phyloP scores from a whole-genome alignment of 2,329 filamentous ascomycete genomes.

The Parasarocladium wereldwijsianum region DNA sequence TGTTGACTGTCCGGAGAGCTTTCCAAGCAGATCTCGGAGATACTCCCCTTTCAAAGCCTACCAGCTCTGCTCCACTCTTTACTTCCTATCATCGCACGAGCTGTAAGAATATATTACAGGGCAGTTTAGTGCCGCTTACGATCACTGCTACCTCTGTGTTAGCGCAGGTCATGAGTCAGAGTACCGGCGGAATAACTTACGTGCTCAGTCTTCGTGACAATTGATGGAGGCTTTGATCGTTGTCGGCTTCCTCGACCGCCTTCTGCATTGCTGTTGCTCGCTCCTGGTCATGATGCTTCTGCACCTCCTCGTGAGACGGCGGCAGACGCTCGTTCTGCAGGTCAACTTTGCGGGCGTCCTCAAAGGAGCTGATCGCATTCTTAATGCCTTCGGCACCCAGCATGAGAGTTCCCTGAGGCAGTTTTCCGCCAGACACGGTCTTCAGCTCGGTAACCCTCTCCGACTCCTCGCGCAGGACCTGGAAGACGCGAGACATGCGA shows the following conservation, averaged over 20 bases:
- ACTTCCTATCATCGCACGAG: neutral
- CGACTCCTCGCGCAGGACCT: conserved; percentile 92
- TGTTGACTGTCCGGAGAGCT: too few relatives aligned
- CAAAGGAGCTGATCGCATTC: conserved; percentile 91
- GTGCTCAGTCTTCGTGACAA: conserved; percentile 90
- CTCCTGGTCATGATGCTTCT: conserved; percentile 67
- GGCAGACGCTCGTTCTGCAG: conserved; percentile 91
- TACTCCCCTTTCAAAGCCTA: too few relatives aligned
- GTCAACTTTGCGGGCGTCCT: conserved; percentile 94
- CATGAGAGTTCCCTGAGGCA: conserved; percentile 94
- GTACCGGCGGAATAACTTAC: conserved; percentile 34
- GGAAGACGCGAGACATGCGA: conserved; percentile 91
- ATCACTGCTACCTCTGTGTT: conserved; percentile 4
- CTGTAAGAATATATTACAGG: too few relatives aligned
- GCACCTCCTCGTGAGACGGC: conserved; percentile 83
- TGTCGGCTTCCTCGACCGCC: conserved; percentile 77
- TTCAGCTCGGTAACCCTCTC: conserved; percentile 96
- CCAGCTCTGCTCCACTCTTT: neutral
- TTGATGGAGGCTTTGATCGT: conserved; percentile 74
- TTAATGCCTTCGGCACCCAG: conserved; percentile 96
- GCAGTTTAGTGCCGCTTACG: conserved; percentile 11
- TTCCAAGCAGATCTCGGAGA: too few relatives aligned
- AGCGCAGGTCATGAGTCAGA: neutral
- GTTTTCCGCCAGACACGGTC: conserved; percentile 80
- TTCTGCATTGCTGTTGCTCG: conserved; percentile 71